Conservation (phyloP, 352 stramenopile genomes). For the Phytopythium oedochilum region DNA sequence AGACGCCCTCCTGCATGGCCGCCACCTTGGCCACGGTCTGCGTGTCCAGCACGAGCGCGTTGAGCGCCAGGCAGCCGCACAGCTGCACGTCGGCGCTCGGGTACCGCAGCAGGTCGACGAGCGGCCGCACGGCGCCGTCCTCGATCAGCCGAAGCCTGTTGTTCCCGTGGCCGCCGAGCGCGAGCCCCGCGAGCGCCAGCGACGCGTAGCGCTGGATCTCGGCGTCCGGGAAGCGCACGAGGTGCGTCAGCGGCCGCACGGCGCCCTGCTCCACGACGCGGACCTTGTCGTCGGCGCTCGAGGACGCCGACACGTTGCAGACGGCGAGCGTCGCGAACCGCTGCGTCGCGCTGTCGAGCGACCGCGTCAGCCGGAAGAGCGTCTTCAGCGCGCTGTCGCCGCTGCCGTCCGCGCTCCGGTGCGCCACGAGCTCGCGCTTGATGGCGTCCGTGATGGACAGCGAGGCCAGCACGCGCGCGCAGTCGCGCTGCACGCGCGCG, state of each 20-base stretch:
- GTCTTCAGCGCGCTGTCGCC: constrained; percentile 76
- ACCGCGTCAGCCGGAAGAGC: constrained; percentile 93
- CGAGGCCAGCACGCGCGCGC: constrained; percentile 87
- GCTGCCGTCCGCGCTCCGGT: background rate
- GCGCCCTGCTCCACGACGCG: constrained; percentile 90
- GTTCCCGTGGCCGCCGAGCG: constrained; percentile 88
- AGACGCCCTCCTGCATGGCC: constrained; percentile 87
- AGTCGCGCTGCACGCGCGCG: constrained; percentile 92
- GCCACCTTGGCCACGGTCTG: constrained; percentile 84
- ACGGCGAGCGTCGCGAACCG: constrained; percentile 94
- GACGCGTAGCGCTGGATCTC: constrained; percentile 95
- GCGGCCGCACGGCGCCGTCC: constrained; percentile 87
- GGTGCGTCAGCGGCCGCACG: constrained; percentile 91
- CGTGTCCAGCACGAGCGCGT: constrained; percentile 86
- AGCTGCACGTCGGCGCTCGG: constrained; percentile 93
- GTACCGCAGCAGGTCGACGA: constrained; percentile 93
- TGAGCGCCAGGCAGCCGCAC: constrained; percentile 90
- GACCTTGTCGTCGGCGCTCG: constrained; percentile 77
- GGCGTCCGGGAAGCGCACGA: constrained; percentile 93
- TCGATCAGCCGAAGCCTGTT: constrained; percentile 93
- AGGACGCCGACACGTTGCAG: constrained; percentile 86
- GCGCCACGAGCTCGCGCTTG: constrained; percentile 73
- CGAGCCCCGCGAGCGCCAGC: constrained; percentile 89
- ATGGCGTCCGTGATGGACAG: constrained; percentile 86
- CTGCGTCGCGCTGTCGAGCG: constrained; percentile 90